Percentiles rank a stretch among this genome's conserved stretches.
These are phyloP conservation scores for Penicillium coffeae DNA, from an alignment of 495 filamentous ascomycete genomes.

Conservation along the genomic window DNA sequence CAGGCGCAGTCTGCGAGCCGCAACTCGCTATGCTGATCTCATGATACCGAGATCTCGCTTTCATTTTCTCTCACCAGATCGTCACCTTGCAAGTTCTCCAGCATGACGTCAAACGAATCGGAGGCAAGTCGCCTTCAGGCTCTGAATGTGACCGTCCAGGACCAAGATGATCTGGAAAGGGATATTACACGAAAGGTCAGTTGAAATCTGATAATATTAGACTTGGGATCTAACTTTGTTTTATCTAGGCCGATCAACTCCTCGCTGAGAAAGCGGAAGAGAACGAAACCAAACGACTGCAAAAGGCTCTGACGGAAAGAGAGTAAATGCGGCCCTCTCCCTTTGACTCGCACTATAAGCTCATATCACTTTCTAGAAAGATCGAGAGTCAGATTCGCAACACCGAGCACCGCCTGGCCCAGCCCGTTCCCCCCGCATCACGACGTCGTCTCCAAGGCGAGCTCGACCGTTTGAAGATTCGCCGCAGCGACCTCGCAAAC, in stretches of 20 bases:
- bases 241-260: conserved; percentile 63
- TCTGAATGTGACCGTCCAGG: conserved; percentile 68
- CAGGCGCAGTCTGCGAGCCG: too few species aligned
- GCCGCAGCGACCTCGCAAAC: conserved; percentile 55
- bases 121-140: conserved; percentile 62
- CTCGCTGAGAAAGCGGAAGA: conserved; percentile 82
- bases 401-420: conserved; percentile 46
- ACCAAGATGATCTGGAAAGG: conserved; percentile 81
- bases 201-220: not conserved
- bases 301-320: conserved; percentile 64
- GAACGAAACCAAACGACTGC: conserved; percentile 78
- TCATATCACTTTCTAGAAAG: conserved; percentile 35
- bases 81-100: too few species aligned
- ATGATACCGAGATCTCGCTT: too few species aligned
- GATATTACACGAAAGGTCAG: conserved; percentile 58
- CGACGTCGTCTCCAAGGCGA: conserved; percentile 56
- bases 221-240: not conserved
- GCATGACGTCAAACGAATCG: not conserved
- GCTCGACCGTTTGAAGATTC: conserved; percentile 56
- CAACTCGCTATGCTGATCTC: too few species aligned
- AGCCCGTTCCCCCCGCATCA: conserved; percentile 44
- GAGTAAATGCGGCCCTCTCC: conserved; percentile 32
- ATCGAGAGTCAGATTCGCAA: conserved; percentile 45
- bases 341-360: not conserved
- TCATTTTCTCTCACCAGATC: too few species aligned